phyloP scores from a whole-genome alignment of 768 basidiomycete genomes.

The Naganishia onofrii region DNA sequence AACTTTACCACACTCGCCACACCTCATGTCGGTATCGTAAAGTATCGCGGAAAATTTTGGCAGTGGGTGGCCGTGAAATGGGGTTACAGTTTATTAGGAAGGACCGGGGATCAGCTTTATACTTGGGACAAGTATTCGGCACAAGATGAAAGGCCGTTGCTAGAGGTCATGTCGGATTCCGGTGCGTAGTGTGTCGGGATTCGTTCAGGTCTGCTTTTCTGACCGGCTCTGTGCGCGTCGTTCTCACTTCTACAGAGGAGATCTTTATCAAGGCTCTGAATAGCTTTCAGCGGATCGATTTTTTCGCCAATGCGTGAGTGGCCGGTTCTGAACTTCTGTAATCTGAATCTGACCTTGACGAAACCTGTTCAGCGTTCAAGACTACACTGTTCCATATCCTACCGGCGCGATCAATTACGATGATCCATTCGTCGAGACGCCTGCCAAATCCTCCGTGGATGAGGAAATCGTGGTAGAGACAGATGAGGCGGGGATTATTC shows the following conservation, averaged over 20 bases:
- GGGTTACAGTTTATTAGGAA: conserved; percentile 7
- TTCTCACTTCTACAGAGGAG: conserved; percentile 30
- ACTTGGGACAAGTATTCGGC: conserved; percentile 38
- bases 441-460: not conserved
- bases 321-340: too few relatives aligned
- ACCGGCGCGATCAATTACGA: conserved; percentile 28
- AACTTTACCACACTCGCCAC: conserved; percentile 48
- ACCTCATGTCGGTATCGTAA: conserved; percentile 47
- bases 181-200: conserved; percentile 29
- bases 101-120: conserved; percentile 46
- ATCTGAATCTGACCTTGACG: too few relatives aligned
- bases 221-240: not conserved
- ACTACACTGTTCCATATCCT: conserved; percentile 26
- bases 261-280: conserved; percentile 44
- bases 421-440: conserved; percentile 22
- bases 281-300: conserved; percentile 41
- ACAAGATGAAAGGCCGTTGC: conserved; percentile 37
- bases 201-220: not conserved
- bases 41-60: conserved; percentile 35
- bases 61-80: conserved; percentile 2
- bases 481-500: conserved; percentile 7
- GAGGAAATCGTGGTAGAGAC: conserved; percentile 28
- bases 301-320: conserved; percentile 48
- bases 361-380: conserved; percentile 19
- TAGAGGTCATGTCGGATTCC: conserved; percentile 48